Evolutionary conservation across 208 protist genomes (phyloP).

Genomic region (Phytomonas francai): DNA sequence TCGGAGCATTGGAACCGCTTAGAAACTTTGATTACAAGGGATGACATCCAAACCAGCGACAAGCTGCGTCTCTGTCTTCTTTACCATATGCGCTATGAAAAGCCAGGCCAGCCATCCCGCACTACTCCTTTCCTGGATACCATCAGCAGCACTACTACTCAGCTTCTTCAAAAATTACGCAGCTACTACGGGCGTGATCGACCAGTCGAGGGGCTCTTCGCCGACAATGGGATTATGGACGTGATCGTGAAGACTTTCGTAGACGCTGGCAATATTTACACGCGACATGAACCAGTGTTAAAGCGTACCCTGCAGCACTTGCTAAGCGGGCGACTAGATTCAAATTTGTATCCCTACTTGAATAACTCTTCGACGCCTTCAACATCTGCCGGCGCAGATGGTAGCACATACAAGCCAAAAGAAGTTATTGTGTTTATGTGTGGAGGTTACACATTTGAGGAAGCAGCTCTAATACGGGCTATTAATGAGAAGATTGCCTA

Average conservation of each 20-base stretch:
- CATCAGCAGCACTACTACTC: slow-evolving; percentile 24
- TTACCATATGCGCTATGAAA: slow-evolving; percentile 79
- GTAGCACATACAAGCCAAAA: slow-evolving; percentile 37
- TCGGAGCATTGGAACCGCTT: slow-evolving; percentile 64
- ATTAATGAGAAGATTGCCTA: slow-evolving; percentile 65
- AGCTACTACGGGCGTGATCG: slow-evolving; percentile 50
- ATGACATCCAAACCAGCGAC: slow-evolving; percentile 28
- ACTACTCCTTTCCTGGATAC: slow-evolving; percentile 31
- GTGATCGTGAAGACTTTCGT: slow-evolving; percentile 73
- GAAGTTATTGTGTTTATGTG: slow-evolving; percentile 81
- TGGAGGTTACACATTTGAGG: slow-evolving; percentile 75
- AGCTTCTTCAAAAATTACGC: slow-evolving; percentile 44
- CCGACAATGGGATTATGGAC: slow-evolving; percentile 78
- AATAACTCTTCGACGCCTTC: slow-evolving; percentile 21
- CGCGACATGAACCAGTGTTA: slow-evolving; percentile 93
- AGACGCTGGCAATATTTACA: slow-evolving; percentile 96
- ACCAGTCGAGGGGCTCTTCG: slow-evolving; percentile 82
- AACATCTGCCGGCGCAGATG: slow-evolving; percentile 15
- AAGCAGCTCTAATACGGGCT: slow-evolving; percentile 66
- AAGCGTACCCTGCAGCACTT: slow-evolving; percentile 74
- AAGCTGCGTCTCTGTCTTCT: slow-evolving; percentile 73
- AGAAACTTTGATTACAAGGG: slow-evolving; percentile 31
- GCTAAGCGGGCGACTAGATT: slow-evolving; percentile 47
- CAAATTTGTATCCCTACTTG: slow-evolving; percentile 46
- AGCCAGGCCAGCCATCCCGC: slow-evolving; percentile 20